These are phyloP conservation scores for Gossypium mustelinum DNA, from an alignment of 345 rosid genomes.

Conservation along the genomic window DNA sequence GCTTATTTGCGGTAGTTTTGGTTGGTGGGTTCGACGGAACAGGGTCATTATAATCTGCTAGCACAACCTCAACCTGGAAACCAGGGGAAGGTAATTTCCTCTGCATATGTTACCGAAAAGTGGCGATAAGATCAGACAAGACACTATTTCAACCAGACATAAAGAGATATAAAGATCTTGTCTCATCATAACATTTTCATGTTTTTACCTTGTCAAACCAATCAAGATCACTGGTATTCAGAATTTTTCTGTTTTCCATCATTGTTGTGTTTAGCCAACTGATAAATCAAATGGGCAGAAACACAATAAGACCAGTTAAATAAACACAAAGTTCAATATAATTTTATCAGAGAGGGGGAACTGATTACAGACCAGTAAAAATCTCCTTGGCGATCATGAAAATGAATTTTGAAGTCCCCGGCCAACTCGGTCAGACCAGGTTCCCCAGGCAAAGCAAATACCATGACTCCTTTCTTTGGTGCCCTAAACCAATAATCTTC, in stretches of 20 bases:
- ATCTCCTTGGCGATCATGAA: slow-evolving; percentile 91
- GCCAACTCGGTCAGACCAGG: slow-evolving; percentile 76
- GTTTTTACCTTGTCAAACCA: slow-evolving; percentile 67
- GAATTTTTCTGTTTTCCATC: slow-evolving; percentile 68
- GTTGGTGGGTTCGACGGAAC: slow-evolving; percentile 26
- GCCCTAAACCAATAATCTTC: slow-evolving; percentile 91
- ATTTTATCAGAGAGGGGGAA: not conserved
- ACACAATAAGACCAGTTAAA: not conserved
- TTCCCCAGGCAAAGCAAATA: slow-evolving; percentile 84
- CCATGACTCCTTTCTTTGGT: slow-evolving; percentile 87
- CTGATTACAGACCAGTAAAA: slow-evolving; percentile 67
- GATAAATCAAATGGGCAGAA: slow-evolving; percentile 20
- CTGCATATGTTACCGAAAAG: slow-evolving; percentile 30
- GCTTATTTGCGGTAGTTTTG: slow-evolving; percentile 34
- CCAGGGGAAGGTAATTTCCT: slow-evolving; percentile 89
- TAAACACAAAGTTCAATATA: slow-evolving; percentile 4
- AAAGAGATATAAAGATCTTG: not conserved
- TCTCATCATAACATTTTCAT: not conserved
- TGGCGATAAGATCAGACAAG: not conserved
- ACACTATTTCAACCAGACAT: not conserved
- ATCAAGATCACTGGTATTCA: slow-evolving; percentile 62
- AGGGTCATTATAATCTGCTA: slow-evolving; percentile 40
- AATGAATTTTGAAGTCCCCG: slow-evolving; percentile 87
- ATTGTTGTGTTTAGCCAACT: slow-evolving; percentile 86
- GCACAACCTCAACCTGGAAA: slow-evolving; percentile 74